Evolutionary conservation across 73 alveolate species (phyloP).

Genomic region (Paramecium pentaurelia): DNA sequence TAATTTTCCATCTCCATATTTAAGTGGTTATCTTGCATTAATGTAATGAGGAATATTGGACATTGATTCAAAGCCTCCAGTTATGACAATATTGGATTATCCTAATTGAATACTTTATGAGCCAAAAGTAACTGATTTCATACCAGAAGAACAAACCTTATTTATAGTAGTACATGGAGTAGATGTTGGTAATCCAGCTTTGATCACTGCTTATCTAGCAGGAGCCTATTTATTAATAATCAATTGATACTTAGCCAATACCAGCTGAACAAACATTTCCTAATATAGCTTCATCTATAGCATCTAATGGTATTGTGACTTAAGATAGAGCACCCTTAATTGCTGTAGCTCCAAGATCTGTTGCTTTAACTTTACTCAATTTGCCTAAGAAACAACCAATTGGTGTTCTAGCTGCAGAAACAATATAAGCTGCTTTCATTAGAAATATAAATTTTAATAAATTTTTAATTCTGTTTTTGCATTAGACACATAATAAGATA

Average conservation of each 20-base stretch:
- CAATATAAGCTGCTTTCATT: constrained; percentile 63
- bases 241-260: constrained; percentile 57
- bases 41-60: constrained; percentile 78
- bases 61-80: constrained; percentile 91
- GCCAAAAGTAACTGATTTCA: constrained; percentile 82
- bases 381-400: constrained; percentile 80
- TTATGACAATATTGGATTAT: constrained; percentile 64
- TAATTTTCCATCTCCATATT: constrained; percentile 69
- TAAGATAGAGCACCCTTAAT: constrained; percentile 71
- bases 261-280: constrained; percentile 84
- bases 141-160: constrained; percentile 90
- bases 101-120: constrained; percentile 78
- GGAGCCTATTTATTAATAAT: constrained; percentile 65
- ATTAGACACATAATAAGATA: not conserved
- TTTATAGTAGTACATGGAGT: constrained; percentile 71
- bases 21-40: constrained; percentile 66
- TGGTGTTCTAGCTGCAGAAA: constrained; percentile 79
- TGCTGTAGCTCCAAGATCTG: constrained; percentile 72
- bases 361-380: constrained; percentile 68
- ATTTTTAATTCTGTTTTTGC: not conserved
- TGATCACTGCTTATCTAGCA: constrained; percentile 78
- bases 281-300: constrained; percentile 78
- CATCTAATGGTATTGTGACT: constrained; percentile 63
- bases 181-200: constrained; percentile 66
- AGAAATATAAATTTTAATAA: not conserved